Evolutionary conservation across 257 asterid genomes (phyloP).

Genomic region (Plantago elongata): DNA sequence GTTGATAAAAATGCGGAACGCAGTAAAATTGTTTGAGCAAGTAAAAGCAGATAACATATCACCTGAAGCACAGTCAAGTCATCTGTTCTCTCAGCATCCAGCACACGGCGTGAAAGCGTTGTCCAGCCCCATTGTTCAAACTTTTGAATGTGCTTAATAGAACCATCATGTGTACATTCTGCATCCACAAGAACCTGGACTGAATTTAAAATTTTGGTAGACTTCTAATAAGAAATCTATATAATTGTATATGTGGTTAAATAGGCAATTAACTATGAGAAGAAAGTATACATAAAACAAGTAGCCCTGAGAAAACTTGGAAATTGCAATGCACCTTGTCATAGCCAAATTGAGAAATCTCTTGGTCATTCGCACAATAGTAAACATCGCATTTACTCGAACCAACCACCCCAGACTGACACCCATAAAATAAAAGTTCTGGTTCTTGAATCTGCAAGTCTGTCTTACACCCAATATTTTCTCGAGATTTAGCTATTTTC

Average conservation of each 20-base stretch:
- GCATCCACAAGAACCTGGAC: constrained; percentile 93
- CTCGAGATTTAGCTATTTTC: constrained; percentile 48
- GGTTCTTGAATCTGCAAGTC: constrained; percentile 54
- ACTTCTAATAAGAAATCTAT: constrained; percentile 16
- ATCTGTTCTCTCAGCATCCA: constrained; percentile 84
- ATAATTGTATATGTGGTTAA: not conserved
- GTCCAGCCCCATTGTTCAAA: constrained; percentile 99
- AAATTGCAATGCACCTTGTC: constrained; percentile 49
- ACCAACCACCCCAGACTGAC: constrained; percentile 79
- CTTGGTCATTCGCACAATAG: constrained; percentile 27
- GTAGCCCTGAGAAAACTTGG: not conserved
- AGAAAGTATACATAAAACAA: constrained; percentile 8
- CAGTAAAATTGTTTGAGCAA: constrained; percentile 5
- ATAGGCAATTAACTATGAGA: not conserved
- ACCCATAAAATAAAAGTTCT: constrained; percentile 77
- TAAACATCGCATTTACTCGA: constrained; percentile 46
- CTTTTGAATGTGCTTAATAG: constrained; percentile 81
- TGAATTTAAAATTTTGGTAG: constrained; percentile 26
- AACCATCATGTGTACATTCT: constrained; percentile 98
- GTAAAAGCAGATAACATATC: constrained; percentile 10
- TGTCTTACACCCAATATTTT: constrained; percentile 32
- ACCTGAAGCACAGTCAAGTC: constrained; percentile 80
- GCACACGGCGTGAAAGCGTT: constrained; percentile 81
- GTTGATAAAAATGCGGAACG: not conserved
- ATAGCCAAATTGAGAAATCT: constrained; percentile 57